Evolutionary conservation across 2,329 filamentous ascomycete genomes (phyloP), one percentile per base, ranked within the genome.

Genomic region (Coleophoma cylindrospora): DNA sequence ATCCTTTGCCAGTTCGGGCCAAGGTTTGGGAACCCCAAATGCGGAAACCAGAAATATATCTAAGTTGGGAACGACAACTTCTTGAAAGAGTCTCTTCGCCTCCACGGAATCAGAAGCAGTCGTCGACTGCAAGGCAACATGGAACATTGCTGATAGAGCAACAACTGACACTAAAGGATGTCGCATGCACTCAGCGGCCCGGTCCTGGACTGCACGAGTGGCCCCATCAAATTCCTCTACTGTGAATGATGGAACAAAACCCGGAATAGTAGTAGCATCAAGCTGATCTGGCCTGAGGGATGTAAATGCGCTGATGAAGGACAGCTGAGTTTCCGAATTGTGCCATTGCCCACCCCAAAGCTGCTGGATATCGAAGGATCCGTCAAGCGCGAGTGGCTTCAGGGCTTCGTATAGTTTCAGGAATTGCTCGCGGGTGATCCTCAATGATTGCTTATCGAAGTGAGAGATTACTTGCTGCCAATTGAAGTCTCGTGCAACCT

Each of bases 341-440:
- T 86, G 83, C 92, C 95, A 99, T 54, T 81, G 61, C 8, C 91
- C 91, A 51, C 91, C 91, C 91, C 94, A 97, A 19, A 99, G 74
- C 37, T 78, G 79, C 66, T 96, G 91, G 41, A 99, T 86, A 64
- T 96, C 89, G 59, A 97, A 83, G 22, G 74, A 73, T 14, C 78
- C 72, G 10, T 74, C 69, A n/a, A 78, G 74, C 48, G 91, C 88
- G 49, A 94, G 74, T 1, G 86, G 84, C 14, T 91, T 71, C 27
- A 99, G 72, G 4, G 89, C 87, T 49, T 87, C 80, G 70, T 94
- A 96, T 3, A 99, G 74, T 12, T 80, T 79, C 38, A 94, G 70
- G 57, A 99, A 96, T 57, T 96, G 91, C 40, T 80, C 72, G 19
- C 87, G 83, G 2, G 90, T 86, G 49, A 96, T 79, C 46, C 87